Conservation (phyloP, 495 filamentous ascomycete species). For the Jackrogersella multiformis region DNA sequence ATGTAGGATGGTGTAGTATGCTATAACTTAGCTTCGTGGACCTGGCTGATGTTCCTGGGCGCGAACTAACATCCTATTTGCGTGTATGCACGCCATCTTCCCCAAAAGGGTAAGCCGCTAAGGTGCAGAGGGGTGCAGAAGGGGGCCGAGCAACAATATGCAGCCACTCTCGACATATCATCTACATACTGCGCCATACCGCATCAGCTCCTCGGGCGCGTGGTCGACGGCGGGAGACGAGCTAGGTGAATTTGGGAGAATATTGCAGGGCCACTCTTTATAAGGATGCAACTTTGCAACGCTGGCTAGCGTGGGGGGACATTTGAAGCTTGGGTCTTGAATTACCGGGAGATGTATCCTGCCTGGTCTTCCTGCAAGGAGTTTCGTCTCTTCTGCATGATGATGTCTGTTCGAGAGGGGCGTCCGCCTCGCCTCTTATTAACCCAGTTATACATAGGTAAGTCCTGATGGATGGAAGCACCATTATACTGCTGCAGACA, state of each 20-base stretch:
- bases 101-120: slow-evolving; percentile 37
- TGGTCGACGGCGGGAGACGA: slow-evolving; percentile 25
- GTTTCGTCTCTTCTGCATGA: slow-evolving; percentile 38
- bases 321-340: slow-evolving; percentile 23
- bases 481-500: slow-evolving; percentile 26
- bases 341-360: slow-evolving; percentile 39
- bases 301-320: slow-evolving; percentile 38
- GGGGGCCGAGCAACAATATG: slow-evolving; percentile 35
- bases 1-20: slow-evolving; percentile 18
- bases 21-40: slow-evolving; percentile 22
- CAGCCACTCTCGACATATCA: slow-evolving; percentile 40
- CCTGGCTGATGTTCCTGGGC: slow-evolving; percentile 31
- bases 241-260: slow-evolving; percentile 41
- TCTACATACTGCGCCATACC: slow-evolving; percentile 33
- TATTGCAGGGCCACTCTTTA: slow-evolving; percentile 38
- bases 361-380: slow-evolving; percentile 36
- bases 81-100: slow-evolving; percentile 34
- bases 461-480: slow-evolving; percentile 25
- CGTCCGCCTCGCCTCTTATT: slow-evolving; percentile 13
- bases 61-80: slow-evolving; percentile 26
- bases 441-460: slow-evolving; percentile 32
- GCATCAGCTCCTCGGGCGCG: slow-evolving; percentile 35
- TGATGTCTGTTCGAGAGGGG: slow-evolving; percentile 39
- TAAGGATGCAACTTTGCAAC: slow-evolving; percentile 39
- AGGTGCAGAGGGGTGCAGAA: slow-evolving; percentile 27